Evolutionary conservation across 371 early-diverging fungal species (phyloP).

Genomic region (Mortierella sp.): DNA sequence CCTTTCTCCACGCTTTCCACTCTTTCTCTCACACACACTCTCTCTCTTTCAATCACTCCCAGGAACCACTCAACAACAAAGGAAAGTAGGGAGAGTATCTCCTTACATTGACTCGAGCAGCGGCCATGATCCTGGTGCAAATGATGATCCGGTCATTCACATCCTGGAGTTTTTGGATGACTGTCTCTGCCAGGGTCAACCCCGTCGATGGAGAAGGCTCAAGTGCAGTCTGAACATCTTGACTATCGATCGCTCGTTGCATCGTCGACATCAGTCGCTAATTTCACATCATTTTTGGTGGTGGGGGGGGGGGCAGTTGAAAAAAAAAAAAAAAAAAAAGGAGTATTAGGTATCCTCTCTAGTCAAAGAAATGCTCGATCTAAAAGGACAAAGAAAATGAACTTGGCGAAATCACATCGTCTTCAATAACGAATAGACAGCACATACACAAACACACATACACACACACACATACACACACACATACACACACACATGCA

Average conservation of each 20-base stretch:
- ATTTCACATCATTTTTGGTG: no score
- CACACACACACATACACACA: no score
- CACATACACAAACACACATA: no score
- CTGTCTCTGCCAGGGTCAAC: slow-evolving; percentile 26
- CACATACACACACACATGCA: no score
- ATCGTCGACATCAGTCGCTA: slow-evolving; percentile 33
- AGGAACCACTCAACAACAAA: no score
- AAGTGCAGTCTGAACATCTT: slow-evolving; percentile 33
- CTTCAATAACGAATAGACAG: no score
- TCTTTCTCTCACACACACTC: no score
- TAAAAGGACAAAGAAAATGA: neutral
- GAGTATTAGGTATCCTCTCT: neutral
- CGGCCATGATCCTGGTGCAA: slow-evolving; percentile 24
- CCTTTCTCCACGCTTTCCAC: no score
- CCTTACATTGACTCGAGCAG: slow-evolving; percentile 27
- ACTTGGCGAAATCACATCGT: neutral
- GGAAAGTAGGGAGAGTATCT: no score
- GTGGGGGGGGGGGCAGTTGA: no score
- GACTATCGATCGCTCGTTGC: slow-evolving; percentile 36
- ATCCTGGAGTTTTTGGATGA: slow-evolving; percentile 29
- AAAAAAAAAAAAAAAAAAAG: neutral
- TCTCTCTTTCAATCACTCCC: no score
- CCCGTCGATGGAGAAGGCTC: slow-evolving; percentile 34
- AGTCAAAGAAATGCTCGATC: no score
- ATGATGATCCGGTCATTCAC: slow-evolving; percentile 33